Evolutionary conservation across 257 asterid genomes (phyloP).

Genomic region (Ilex aquifolium): DNA sequence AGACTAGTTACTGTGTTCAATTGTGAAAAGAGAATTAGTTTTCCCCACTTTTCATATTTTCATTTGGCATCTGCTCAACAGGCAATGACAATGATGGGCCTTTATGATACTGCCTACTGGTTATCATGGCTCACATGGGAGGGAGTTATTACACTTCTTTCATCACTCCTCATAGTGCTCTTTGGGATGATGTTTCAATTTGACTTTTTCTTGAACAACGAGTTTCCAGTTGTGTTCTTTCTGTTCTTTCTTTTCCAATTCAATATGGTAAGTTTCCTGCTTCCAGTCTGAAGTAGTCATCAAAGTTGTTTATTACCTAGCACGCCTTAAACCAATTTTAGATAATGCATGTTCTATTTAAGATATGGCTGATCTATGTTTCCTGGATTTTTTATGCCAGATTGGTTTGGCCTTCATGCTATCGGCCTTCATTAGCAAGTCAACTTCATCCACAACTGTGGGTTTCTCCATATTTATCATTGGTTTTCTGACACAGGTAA

Average conservation of each 20-base stretch:
- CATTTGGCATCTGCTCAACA: conserved; percentile 22
- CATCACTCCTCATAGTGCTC: conserved; percentile 71
- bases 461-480: conserved; percentile 65
- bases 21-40: conserved; percentile 7
- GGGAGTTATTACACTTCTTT: conserved; percentile 52
- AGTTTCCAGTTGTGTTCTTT: conserved; percentile 61
- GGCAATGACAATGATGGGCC: conserved; percentile 98
- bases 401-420: conserved; percentile 74
- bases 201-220: conserved; percentile 78
- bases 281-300: conserved; percentile 6
- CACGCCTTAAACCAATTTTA: conserved; percentile 1
- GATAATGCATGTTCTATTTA: conserved; percentile 3
- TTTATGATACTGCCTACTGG: conserved; percentile 93
- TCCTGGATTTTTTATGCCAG: conserved; percentile 33
- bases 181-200: conserved; percentile 96
- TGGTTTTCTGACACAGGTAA: conserved; percentile 84
- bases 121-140: conserved; percentile 94
- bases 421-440: conserved; percentile 72
- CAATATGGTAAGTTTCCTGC: conserved; percentile 60
- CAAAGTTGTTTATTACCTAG: conserved; percentile 4
- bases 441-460: conserved; percentile 68
- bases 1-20: conserved; percentile 15
- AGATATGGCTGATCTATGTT: conserved; percentile 12
- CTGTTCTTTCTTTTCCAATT: conserved; percentile 80
- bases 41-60: conserved; percentile 7